Percentiles rank a stretch among this genome's conserved stretches.
These are phyloP conservation scores for Priceomyces haplophilus DNA, from an alignment of 805 yeast genomes.

Conservation along the genomic window DNA sequence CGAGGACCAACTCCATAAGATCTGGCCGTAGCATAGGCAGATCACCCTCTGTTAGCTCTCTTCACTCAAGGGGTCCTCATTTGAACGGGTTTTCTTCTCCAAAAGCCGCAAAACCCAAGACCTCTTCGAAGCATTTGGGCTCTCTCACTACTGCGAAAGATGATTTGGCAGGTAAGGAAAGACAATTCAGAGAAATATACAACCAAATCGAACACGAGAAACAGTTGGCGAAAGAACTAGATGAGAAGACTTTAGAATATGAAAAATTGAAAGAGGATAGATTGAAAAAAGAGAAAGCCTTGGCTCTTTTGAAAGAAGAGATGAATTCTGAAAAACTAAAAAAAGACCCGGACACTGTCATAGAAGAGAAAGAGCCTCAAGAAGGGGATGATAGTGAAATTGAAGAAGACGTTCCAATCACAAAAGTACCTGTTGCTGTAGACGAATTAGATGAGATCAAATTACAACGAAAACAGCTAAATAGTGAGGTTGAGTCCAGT, in stretches of 20 bases:
- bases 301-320: constrained; percentile 9
- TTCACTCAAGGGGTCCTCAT: constrained; percentile 1
- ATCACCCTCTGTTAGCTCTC: constrained; percentile 17
- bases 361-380: constrained; percentile 18
- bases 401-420: constrained; percentile 22
- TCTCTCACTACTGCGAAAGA: constrained; percentile 10
- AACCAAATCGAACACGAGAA: constrained; percentile 39
- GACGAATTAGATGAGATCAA: constrained; percentile 22
- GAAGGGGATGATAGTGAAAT: constrained; percentile 12
- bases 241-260: constrained; percentile 34
- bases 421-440: constrained; percentile 15
- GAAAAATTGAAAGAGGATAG: constrained; percentile 29
- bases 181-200: constrained; percentile 26
- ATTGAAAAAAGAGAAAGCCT: constrained; percentile 25
- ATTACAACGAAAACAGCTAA: not conserved
- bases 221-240: constrained; percentile 35
- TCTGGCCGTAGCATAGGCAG: constrained; percentile 26
- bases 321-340: not conserved
- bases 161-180: constrained; percentile 24
- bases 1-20: constrained; percentile 39
- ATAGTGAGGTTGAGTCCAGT: no score
- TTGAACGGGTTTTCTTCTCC: constrained; percentile 12
- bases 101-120: constrained; percentile 14
- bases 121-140: constrained; percentile 14
- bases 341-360: constrained; percentile 8